Evolutionary conservation across 2,329 filamentous ascomycete species (phyloP), one percentile per base, ranked within the genome.

Genomic region (Aspergillus melleus): DNA sequence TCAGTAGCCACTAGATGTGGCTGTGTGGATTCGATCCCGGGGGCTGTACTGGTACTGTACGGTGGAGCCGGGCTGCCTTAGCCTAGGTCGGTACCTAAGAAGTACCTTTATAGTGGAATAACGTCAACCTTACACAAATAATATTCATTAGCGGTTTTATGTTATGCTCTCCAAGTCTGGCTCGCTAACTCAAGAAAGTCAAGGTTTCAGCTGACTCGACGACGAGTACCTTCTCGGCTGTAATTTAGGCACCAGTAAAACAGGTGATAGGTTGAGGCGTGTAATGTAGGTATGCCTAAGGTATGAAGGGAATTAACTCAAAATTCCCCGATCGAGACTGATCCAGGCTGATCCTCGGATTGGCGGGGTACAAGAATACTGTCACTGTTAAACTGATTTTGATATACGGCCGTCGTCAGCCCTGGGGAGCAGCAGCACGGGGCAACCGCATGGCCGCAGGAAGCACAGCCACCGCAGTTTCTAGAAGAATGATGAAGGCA

Each of bases 241-340:
- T 46, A 46, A 46, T 46, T 46, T 46, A 46, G 42, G 16, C 42
- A 20, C 42, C 42, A n/a, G 42, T 6, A 20, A 20, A 46, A 10
- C 42, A n/a, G 8, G 19, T 46, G 42, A 46, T 46, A 46, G 42
- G 42, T 16, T 5, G 42, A 46, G n/a, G 10, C 16, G 12, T n/a
- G 42, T n/a, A 16, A 19, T n/a, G 42, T n/a, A 16, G 42, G 42
- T 46, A 46, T 46, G 42, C 42, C 42, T n/a, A n/a, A 46, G 14
- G 39, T 42, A 16, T 19, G 14, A 19, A 19, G n/a, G n/a, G 11
- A 49, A 55, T 55, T 36, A 49, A 49, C 53, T 49, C 44, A 20
- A 55, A 55, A 55, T 4, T 55, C 46, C 53, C 44, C 10, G 12
- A 55, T 55, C 11, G n/a, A 55, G 53, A 44, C 44, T 49, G 22